These are phyloP conservation scores for Penicillium salamii DNA, from an alignment of 495 filamentous ascomycete genomes.

Conservation along the genomic window DNA sequence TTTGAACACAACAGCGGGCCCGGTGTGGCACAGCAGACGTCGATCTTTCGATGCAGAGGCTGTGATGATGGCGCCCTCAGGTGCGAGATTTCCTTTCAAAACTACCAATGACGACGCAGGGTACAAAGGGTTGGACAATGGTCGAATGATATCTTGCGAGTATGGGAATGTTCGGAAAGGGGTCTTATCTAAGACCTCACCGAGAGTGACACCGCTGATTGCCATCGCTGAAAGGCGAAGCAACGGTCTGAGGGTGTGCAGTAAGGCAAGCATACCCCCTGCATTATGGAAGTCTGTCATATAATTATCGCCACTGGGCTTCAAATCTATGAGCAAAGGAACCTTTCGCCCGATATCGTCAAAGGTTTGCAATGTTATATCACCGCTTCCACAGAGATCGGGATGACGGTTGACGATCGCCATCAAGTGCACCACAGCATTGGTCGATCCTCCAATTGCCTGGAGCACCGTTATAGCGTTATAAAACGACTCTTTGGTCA, in stretches of 20 bases:
- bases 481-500: constrained; percentile 55
- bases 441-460: constrained; percentile 63
- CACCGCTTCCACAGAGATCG: constrained; percentile 32
- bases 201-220: constrained; percentile 53
- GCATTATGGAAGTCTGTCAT: constrained; percentile 66
- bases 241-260: constrained; percentile 50
- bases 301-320: constrained; percentile 62
- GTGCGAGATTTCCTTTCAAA: constrained; percentile 49
- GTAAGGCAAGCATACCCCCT: constrained; percentile 57
- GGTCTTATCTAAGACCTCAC: constrained; percentile 43
- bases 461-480: constrained; percentile 63
- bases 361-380: constrained; percentile 49
- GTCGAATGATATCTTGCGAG: constrained; percentile 42
- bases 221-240: constrained; percentile 52
- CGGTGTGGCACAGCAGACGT: constrained; percentile 43
- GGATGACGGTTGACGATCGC: constrained; percentile 58
- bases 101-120: constrained; percentile 51
- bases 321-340: constrained; percentile 59
- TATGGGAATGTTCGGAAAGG: constrained; percentile 39
- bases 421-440: constrained; percentile 61
- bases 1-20: constrained; percentile 53
- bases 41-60: constrained; percentile 55
- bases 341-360: constrained; percentile 54
- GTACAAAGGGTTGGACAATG: constrained; percentile 48
- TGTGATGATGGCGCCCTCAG: constrained; percentile 54